Base-by-base conservation (phyloP, 495 filamentous ascomycete species). In the Annulohypoxylon moriforme region DNA sequence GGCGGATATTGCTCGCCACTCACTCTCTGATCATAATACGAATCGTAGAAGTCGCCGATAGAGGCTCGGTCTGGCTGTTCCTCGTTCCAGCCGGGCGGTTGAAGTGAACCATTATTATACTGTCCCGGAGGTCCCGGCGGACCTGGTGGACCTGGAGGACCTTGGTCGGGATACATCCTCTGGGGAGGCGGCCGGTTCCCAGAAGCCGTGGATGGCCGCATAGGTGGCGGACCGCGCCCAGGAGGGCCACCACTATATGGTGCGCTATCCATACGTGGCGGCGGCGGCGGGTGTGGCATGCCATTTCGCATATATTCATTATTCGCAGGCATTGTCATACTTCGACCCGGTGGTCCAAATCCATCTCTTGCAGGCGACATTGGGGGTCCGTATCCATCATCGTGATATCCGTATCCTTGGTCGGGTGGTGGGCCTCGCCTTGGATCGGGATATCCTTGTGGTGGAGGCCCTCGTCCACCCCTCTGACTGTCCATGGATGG, bases 31-130 rank as follows among this genome's bases (percentile, higher is more conserved):
- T 84, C 84, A 59, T 87, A 88, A 69, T 89, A 90, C 40, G 85
- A 72, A 73, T 88, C 87, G 58, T 89, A 89, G 16, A 88, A 80
- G 52, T 89, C 84, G 60, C 83, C 85, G 29, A 85, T 75, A 8
- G 84, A 82, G 1, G 68, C 61, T 57, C 76, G 77, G 13, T 81
- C 73, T 20, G 73, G 76, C 40, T 44, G 40, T 42, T 75, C 72
- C 18, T 75, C 67, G 47, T 69, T 71, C 75, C 76, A 78, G 29
- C 70, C 72, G 1, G 74, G 69, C 4, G 74, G 72, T 14, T 77
- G 74, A 14, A 75, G 24, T 1, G 68, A 66, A 6, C 64, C 68
- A 10, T 77, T 76, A 18, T 79, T 68, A 24, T 72, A 75, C 24
- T 69, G 71, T 20, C n/a, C 72, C 24, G 74, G 80, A 13, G 75